A percentile compares a stretch with the other conserved stretches of the same genome.
Conservation (phyloP, 306 rosid species). For the barrel medic (Medicago truncatula) region DNA sequence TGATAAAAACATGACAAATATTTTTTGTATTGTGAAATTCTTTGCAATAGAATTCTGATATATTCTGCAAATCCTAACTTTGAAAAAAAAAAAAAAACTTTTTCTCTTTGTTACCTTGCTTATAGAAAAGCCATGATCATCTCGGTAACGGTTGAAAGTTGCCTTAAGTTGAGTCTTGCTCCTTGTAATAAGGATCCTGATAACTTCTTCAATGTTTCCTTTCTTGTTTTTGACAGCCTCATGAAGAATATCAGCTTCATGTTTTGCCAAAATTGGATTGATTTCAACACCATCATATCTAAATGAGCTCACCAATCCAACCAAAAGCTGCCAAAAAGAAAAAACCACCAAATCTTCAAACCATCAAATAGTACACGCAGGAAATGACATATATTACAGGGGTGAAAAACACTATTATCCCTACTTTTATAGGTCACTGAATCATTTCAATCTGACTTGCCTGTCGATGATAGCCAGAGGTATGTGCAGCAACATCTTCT, state of each 20-base stretch:
- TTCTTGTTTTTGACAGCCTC: conserved; percentile 56
- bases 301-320: conserved; percentile 56
- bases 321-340: conserved; percentile 55
- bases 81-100: too few species aligned
- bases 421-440: too few species aligned
- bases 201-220: conserved; percentile 58
- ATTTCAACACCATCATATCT: conserved; percentile 55
- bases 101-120: conserved; percentile 60
- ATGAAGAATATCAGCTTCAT: conserved; percentile 69
- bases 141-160: conserved; percentile 66
- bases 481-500: conserved; percentile 76
- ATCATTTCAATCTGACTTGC: too few species aligned
- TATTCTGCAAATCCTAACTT: background rate
- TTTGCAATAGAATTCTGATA: background rate
- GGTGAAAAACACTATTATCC: too few species aligned
- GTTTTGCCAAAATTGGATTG: conserved; percentile 49
- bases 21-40: too few species aligned
- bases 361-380: background rate
- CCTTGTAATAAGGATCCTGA: conserved; percentile 57
- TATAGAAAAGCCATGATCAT: conserved; percentile 59
- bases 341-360: background rate
- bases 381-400: too few species aligned
- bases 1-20: too few species aligned
- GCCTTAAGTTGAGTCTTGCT: conserved; percentile 34
- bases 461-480: conserved; percentile 68